phyloP scores from a whole-genome alignment of 2,329 filamentous ascomycete species.

The Microcyclospora pomicola region DNA sequence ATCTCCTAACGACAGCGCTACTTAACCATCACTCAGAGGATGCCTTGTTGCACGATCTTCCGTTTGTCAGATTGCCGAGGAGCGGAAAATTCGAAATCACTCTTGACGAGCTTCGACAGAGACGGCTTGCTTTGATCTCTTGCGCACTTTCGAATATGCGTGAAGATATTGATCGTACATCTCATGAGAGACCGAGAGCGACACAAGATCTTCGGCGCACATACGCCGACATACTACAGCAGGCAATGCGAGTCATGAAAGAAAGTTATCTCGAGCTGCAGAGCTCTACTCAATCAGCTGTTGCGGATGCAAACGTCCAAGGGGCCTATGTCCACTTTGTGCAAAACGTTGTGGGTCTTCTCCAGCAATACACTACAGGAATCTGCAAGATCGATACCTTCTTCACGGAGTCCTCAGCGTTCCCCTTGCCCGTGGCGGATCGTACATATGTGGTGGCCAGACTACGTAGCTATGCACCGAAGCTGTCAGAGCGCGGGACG shows the following conservation, averaged over 20 bases:
- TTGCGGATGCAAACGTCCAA: constrained; percentile 19
- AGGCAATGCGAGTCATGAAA: constrained; percentile 49
- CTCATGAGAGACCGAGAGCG: constrained; percentile 17
- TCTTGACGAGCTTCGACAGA: constrained; percentile 37
- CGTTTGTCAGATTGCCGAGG: constrained; percentile 34
- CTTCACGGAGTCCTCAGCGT: constrained; percentile 46
- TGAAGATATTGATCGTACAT: constrained; percentile 28
- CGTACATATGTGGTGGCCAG: constrained; percentile 49
- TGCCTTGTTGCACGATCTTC: constrained; percentile 42
- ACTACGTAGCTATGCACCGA: constrained; percentile 45
- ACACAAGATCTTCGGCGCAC: constrained; percentile 27
- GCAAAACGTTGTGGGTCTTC: constrained; percentile 42
- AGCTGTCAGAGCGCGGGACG: constrained; percentile 33
- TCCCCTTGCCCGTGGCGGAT: constrained; percentile 46
- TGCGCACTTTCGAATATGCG: constrained; percentile 47
- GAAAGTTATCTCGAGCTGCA: constrained; percentile 44
- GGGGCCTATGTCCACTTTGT: constrained; percentile 49
- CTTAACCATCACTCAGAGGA: constrained; percentile 34
- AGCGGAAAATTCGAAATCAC: constrained; percentile 34
- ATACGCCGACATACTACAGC: constrained; percentile 39
- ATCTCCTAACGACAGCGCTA: constrained; percentile 41
- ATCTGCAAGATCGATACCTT: constrained; percentile 44
- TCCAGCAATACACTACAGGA: constrained; percentile 47
- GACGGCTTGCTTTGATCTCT: constrained; percentile 43
- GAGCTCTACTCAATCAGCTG: constrained; percentile 6